Evolutionary conservation across 352 stramenopile species (phyloP).

Genomic region (Phytopythium vexans): DNA sequence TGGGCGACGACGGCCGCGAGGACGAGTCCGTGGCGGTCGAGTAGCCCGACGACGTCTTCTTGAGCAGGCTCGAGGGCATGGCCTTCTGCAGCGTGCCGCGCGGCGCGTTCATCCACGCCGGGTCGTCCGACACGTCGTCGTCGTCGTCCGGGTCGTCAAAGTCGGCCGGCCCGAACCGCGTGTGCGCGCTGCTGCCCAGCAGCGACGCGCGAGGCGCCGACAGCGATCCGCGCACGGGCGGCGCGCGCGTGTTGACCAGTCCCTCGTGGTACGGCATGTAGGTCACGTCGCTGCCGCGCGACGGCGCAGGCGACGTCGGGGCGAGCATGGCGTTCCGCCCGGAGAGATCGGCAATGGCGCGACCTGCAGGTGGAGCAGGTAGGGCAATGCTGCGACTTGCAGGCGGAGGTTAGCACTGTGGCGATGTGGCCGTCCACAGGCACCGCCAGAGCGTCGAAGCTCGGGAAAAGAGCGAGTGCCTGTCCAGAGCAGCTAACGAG

Average conservation of each 20-base stretch:
- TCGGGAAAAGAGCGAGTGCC: too few relatives aligned
- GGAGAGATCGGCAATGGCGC: too few relatives aligned
- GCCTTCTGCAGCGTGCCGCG: conserved; percentile 53
- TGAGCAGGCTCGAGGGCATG: conserved; percentile 51
- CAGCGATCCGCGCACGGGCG: conserved; percentile 28
- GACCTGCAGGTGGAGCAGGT: too few relatives aligned
- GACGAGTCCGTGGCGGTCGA: conserved; percentile 25
- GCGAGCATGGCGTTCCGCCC: background rate
- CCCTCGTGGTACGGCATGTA: conserved; percentile 57
- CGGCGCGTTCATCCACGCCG: conserved; percentile 65
- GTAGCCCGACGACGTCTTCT: conserved; percentile 42
- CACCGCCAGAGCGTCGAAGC: too few relatives aligned
- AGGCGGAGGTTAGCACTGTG: too few relatives aligned
- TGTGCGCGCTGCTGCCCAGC: conserved; percentile 6
- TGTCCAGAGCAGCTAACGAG: too few relatives aligned
- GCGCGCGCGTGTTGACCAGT: conserved; percentile 33
- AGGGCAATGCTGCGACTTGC: too few relatives aligned
- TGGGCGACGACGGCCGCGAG: conserved; percentile 21
- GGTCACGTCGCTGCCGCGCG: conserved; percentile 24
- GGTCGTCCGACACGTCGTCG: conserved; percentile 67
- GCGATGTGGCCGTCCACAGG: too few relatives aligned
- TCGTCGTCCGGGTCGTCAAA: conserved; percentile 40
- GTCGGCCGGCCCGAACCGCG: conserved; percentile 11
- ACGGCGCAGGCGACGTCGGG: background rate
- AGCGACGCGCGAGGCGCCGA: conserved; percentile 22